Evolutionary conservation across 495 filamentous ascomycete genomes (phyloP), one percentile per base, ranked within the genome.

Genomic region (Lophiostoma macrostomum): DNA sequence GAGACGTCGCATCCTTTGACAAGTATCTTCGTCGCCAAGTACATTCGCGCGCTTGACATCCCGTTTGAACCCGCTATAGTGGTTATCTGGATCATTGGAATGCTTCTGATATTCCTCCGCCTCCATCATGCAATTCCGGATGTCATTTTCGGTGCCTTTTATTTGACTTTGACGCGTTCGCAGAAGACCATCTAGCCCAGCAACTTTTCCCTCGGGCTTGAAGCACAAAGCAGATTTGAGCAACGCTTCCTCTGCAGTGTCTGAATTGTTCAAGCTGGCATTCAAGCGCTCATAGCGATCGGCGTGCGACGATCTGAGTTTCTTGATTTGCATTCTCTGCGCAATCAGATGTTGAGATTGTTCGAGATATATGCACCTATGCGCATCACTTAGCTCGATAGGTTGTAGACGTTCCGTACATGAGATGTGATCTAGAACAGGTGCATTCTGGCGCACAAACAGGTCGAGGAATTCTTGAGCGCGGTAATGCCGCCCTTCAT

Each of bases 361-460:
- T 41, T 70, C 66, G 0, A 53, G 54, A 43, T 71, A 69, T 5
- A 64, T 10, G 0, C 37, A 54, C 1, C 36, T 50, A 39, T 71
- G 67, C 10, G 31, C 56, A 32, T 60, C 35, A 20, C 50, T 34
- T 11, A 68, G 47, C 3, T 44, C 8, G 10, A 61, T 46, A 2
- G 63, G 58, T 4, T 38, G 27, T 7, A 71, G 57, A 29, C 23
- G 13, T 19, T 69, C 63, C 6, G 20, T 13, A 24, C 31, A 60
- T 12, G 23, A 7, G 22, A 69, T 64, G 13, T 63, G 18, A 4
- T 56, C 38, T 3, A 68, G 46, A 3, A 52, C 19, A 5, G 53
- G 35, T n/a, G 52, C 24, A 35, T 69, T 69, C 18, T 63, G 60
- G 6, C 68, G 63, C 5, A 58, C 65, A 46, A 69, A 71, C 1